A percentile compares a stretch with the other conserved stretches of the same genome.
Conservation (phyloP, 2,329 filamentous ascomycete species). For the Scorias spongiosa region DNA sequence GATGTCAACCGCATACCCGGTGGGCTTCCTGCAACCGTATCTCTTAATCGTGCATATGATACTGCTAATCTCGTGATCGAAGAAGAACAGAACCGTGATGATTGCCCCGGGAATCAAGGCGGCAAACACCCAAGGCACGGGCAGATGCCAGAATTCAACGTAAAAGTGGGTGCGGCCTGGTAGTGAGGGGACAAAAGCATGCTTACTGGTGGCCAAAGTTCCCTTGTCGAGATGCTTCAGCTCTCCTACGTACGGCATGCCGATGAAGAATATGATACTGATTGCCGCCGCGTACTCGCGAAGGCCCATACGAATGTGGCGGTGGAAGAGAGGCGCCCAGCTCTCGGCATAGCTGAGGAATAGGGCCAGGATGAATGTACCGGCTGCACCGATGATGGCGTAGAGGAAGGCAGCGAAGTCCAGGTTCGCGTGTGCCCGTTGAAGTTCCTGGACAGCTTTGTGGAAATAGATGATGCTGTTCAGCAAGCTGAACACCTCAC, state of each 20-base stretch:
- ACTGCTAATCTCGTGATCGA: constrained; percentile 54
- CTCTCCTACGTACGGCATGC: constrained; percentile 46
- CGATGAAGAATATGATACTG: constrained; percentile 50
- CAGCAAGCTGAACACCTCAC: constrained; percentile 50
- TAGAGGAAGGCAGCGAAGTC: constrained; percentile 51
- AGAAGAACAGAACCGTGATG: constrained; percentile 53
- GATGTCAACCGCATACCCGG: constrained; percentile 51
- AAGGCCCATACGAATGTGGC: constrained; percentile 45
- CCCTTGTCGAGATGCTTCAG: constrained; percentile 43
- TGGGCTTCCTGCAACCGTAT: constrained; percentile 46
- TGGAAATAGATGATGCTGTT: constrained; percentile 56
- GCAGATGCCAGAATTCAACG: constrained; percentile 48
- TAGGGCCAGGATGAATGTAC: constrained; percentile 48
- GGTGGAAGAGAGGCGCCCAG: constrained; percentile 47
- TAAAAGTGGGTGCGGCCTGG: constrained; percentile 42
- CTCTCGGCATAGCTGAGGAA: constrained; percentile 45
- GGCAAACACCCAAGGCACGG: constrained; percentile 43
- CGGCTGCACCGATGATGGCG: constrained; percentile 46
- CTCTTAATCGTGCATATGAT: constrained; percentile 50
- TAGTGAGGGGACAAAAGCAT: constrained; percentile 39
- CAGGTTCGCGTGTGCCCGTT: constrained; percentile 41
- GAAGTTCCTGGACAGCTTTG: constrained; percentile 49
- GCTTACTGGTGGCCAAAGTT: constrained; percentile 38
- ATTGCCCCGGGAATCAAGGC: constrained; percentile 48
- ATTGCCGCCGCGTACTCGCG: constrained; percentile 52